These are phyloP conservation scores for Fusarium transvaalense DNA, from an alignment of 2,329 filamentous ascomycete species.

Conservation along the genomic window DNA sequence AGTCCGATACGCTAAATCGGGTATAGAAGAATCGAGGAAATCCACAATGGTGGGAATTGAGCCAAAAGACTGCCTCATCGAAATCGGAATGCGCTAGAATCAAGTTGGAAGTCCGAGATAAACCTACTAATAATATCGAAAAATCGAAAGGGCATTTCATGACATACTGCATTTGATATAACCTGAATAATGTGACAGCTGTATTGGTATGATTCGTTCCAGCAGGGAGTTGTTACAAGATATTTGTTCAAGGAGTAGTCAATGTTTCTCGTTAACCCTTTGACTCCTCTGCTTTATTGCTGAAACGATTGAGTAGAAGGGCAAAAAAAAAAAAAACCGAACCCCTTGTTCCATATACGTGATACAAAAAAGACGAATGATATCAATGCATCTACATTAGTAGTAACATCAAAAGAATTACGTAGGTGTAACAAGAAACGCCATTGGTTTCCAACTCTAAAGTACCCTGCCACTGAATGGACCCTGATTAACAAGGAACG, in stretches of 20 bases:
- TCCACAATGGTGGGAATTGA: slow-evolving; percentile 1
- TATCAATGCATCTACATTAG: slow-evolving; percentile 1
- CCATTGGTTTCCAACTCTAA: slow-evolving; percentile 31
- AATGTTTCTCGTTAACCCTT: slow-evolving; percentile 15
- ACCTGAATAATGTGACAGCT: background rate
- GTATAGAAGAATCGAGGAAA: slow-evolving; percentile 11
- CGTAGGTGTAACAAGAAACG: slow-evolving; percentile 22
- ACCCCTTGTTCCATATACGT: background rate
- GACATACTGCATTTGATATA: slow-evolving; percentile 6
- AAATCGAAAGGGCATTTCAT: background rate
- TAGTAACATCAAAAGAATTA: slow-evolving; percentile 6
- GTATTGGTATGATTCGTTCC: slow-evolving; percentile 7
- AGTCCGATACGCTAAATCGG: slow-evolving; percentile 10
- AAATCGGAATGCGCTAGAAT: slow-evolving; percentile 12
- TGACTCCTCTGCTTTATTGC: background rate
- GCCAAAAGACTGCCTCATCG: slow-evolving; percentile 1
- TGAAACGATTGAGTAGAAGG: slow-evolving; percentile 9
- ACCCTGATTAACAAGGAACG: slow-evolving; percentile 38
- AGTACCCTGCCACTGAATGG: slow-evolving; percentile 30
- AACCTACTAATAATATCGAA: slow-evolving; percentile 2
- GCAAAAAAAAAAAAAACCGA: background rate
- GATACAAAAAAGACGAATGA: background rate
- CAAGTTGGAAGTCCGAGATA: slow-evolving; percentile 2
- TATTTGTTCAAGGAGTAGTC: slow-evolving; percentile 1
- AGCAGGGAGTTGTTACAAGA: slow-evolving; percentile 8